These are phyloP conservation scores for Chenopodium suecicum DNA, from an alignment of 148 eudicot genomes.

Conservation along the genomic window DNA sequence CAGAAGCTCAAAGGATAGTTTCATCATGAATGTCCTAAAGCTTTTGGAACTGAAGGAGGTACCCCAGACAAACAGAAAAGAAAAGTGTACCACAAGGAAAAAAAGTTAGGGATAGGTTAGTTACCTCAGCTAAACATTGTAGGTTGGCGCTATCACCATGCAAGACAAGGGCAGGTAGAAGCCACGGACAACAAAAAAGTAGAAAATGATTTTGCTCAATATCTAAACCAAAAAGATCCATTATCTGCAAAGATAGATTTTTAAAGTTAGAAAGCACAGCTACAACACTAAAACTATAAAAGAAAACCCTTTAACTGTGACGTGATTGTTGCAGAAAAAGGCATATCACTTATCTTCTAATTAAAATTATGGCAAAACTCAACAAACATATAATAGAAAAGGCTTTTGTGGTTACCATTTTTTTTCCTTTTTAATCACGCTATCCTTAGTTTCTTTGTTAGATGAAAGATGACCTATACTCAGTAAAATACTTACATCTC, in stretches of 20 bases:
- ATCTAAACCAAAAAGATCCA: conserved; percentile 77
- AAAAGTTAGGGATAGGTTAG: background rate
- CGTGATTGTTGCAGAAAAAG: background rate
- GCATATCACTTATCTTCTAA: background rate
- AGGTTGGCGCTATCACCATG: conserved; percentile 59
- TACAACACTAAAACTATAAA: background rate
- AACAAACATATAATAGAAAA: background rate
- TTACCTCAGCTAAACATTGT: conserved; percentile 73
- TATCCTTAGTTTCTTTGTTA: background rate
- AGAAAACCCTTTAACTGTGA: background rate
- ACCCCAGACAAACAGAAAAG: background rate
- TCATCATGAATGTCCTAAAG: background rate
- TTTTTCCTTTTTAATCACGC: background rate
- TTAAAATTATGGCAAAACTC: background rate
- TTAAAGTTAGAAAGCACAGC: conserved; percentile 3
- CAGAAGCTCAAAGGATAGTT: conserved; percentile 3
- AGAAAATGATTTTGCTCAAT: conserved; percentile 69
- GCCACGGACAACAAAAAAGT: conserved; percentile 88
- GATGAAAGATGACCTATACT: background rate
- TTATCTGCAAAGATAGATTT: conserved; percentile 49
- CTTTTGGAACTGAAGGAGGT: background rate
- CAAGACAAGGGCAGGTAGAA: conserved; percentile 85
- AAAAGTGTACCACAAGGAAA: background rate
- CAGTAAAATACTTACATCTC: background rate
- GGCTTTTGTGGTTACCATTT: background rate